A percentile compares a stretch with the other conserved stretches of the same genome.
These are phyloP conservation scores for Saururus chinensis DNA, from an alignment of 164 flowering plant genomes.

Conservation along the genomic window DNA sequence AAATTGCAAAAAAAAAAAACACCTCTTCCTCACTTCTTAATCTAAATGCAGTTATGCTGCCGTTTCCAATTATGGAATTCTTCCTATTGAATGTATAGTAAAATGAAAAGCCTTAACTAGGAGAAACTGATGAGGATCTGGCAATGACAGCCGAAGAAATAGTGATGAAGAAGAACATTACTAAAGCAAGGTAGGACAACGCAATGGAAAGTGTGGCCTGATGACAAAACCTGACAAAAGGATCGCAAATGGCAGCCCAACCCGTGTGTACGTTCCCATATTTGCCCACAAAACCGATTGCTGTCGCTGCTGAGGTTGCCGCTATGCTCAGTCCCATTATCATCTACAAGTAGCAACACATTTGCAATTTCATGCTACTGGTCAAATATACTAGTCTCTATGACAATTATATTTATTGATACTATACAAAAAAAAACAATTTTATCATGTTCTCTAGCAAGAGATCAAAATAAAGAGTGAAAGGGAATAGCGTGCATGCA, in stretches of 20 bases:
- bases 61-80: no score
- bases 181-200: slow-evolving; percentile 28
- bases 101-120: not conserved
- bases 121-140: not conserved
- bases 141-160: slow-evolving; percentile 20
- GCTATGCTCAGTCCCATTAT: slow-evolving; percentile 27
- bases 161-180: slow-evolving; percentile 24
- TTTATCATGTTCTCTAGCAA: no score
- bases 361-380: not conserved
- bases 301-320: slow-evolving; percentile 44
- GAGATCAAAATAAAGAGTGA: no score
- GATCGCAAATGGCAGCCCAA: slow-evolving; percentile 42
- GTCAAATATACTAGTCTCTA: not conserved
- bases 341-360: slow-evolving; percentile 20
- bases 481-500: no score
- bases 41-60: no score
- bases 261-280: slow-evolving; percentile 37
- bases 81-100: no score
- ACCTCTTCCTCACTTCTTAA: no score
- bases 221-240: slow-evolving; percentile 36
- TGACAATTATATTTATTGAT: no score
- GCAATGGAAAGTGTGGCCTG: slow-evolving; percentile 12
- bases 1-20: no score
- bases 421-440: not conserved
- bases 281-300: slow-evolving; percentile 32